A percentile compares a stretch with the other conserved stretches of the same genome.
Evolutionary conservation across 257 asterid species (phyloP).

Genomic region (Jacaranda copaia): DNA sequence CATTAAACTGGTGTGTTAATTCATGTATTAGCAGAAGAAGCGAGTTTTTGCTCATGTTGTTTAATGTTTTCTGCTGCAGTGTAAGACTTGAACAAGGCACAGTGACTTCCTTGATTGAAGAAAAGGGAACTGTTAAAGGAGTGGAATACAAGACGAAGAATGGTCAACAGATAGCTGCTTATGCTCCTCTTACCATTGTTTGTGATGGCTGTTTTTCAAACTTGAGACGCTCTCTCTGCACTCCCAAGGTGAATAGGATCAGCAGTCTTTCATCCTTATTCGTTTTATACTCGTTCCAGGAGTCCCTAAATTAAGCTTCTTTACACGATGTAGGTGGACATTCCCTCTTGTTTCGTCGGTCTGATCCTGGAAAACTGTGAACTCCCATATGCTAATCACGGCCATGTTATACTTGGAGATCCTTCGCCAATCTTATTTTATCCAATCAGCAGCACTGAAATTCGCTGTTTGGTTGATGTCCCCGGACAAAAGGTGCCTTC

Average conservation of each 20-base stretch:
- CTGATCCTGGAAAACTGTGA: slow-evolving; percentile 48
- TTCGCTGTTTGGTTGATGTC: slow-evolving; percentile 56
- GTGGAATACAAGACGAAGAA: slow-evolving; percentile 57
- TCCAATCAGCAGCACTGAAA: slow-evolving; percentile 53
- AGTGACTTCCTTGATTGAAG: slow-evolving; percentile 62
- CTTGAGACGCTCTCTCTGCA: slow-evolving; percentile 60
- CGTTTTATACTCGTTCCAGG: background rate
- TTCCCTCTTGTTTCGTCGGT: slow-evolving; percentile 54
- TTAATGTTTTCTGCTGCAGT: slow-evolving; percentile 36
- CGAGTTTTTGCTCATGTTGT: background rate
- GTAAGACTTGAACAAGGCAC: slow-evolving; percentile 64
- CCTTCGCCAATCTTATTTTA: slow-evolving; percentile 57
- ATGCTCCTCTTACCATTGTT: slow-evolving; percentile 67
- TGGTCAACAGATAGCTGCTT: slow-evolving; percentile 45
- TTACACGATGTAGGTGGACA: slow-evolving; percentile 45
- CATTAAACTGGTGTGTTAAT: background rate
- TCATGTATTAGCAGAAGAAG: background rate
- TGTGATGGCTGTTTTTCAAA: slow-evolving; percentile 78
- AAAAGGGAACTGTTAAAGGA: slow-evolving; percentile 56
- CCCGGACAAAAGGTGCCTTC: slow-evolving; percentile 60
- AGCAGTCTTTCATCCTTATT: background rate
- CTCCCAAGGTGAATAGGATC: slow-evolving; percentile 49
- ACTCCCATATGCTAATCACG: slow-evolving; percentile 54
- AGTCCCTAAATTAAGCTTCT: background rate
- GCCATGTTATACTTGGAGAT: slow-evolving; percentile 50